Evolutionary conservation across 495 filamentous ascomycete species (phyloP).

Genomic region (Penicillium flavigenum): DNA sequence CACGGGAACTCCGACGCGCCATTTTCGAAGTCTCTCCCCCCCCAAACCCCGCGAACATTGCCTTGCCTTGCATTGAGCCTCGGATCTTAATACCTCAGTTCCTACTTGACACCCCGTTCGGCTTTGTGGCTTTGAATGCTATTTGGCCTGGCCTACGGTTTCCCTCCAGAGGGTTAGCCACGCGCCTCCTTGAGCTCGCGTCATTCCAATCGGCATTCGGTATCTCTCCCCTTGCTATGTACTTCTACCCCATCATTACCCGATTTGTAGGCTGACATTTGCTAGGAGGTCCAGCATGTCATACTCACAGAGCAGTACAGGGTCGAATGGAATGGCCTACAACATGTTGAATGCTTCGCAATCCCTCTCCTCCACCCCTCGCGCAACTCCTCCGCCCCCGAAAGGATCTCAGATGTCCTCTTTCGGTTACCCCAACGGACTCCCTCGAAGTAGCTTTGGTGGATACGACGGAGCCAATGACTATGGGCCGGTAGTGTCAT

Average conservation of each 20-base stretch:
- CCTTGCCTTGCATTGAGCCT: conserved; percentile 27
- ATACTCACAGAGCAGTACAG: conserved; percentile 46
- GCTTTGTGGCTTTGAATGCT: conserved; percentile 19
- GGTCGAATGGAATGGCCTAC: conserved; percentile 43
- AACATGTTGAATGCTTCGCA: conserved; percentile 52
- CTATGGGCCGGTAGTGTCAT: conserved; percentile 46
- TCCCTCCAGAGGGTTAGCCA: conserved; percentile 33
- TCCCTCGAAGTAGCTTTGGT: conserved; percentile 38
- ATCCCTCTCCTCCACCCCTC: conserved; percentile 54
- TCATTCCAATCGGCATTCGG: conserved; percentile 31
- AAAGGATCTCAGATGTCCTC: conserved; percentile 47
- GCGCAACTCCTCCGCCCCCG: conserved; percentile 50
- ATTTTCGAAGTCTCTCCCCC: conserved; percentile 24
- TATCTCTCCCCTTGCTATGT: conserved; percentile 25
- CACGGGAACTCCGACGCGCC: conserved; percentile 37
- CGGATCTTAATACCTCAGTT: conserved; percentile 18
- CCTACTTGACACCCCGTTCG: conserved; percentile 14
- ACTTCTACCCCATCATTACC: conserved; percentile 22
- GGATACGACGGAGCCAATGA: conserved; percentile 53
- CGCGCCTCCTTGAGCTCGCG: conserved; percentile 40
- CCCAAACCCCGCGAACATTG: conserved; percentile 27
- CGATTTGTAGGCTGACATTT: conserved; percentile 14
- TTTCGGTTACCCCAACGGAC: conserved; percentile 45
- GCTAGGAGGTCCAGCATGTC: conserved; percentile 32
- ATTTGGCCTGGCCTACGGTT: conserved; percentile 22